These are phyloP conservation scores for Nakaseomyces bracarensis DNA, from an alignment of 1,139 yeast genomes.

Conservation along the genomic window DNA sequence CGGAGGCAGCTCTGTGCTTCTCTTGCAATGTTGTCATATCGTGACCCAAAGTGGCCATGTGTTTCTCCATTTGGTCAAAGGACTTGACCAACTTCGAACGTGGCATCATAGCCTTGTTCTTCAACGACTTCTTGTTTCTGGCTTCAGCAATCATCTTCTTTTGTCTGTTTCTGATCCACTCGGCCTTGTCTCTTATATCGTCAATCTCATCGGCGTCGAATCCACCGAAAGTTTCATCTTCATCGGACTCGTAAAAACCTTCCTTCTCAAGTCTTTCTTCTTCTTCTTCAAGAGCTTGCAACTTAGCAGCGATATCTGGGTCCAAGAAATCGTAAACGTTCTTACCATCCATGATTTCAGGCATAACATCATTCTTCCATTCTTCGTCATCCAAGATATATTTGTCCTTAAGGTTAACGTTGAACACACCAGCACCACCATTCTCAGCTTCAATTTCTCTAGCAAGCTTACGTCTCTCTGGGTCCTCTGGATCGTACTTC, in stretches of 20 bases:
- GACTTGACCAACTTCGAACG: slow-evolving; percentile 79
- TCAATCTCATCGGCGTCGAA: slow-evolving; percentile 57
- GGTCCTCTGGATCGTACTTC: slow-evolving; percentile 73
- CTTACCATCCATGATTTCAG: slow-evolving; percentile 91
- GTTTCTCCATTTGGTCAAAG: slow-evolving; percentile 72
- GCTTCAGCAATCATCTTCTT: slow-evolving; percentile 87
- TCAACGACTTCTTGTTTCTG: slow-evolving; percentile 76
- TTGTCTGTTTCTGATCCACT: slow-evolving; percentile 93
- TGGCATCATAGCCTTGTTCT: slow-evolving; percentile 87
- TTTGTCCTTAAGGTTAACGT: slow-evolving; percentile 84
- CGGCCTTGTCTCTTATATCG: slow-evolving; percentile 79
- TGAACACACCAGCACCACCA: slow-evolving; percentile 98
- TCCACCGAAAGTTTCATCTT: slow-evolving; percentile 75
- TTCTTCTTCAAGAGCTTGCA: slow-evolving; percentile 92
- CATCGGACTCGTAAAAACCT: slow-evolving; percentile 92
- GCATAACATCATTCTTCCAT: slow-evolving; percentile 97
- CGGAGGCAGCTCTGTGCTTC: slow-evolving; percentile 39
- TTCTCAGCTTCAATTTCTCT: slow-evolving; percentile 87
- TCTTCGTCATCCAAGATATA: slow-evolving; percentile 89
- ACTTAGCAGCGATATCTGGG: slow-evolving; percentile 86
- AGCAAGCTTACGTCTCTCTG: slow-evolving; percentile 72
- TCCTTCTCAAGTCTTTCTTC: slow-evolving; percentile 88
- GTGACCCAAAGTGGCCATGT: slow-evolving; percentile 83
- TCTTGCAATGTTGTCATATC: slow-evolving; percentile 60
- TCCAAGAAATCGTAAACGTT: slow-evolving; percentile 96